Percentiles rank a stretch among this genome's conserved stretches.
These are phyloP conservation scores for Tuber microsphaerosporum DNA, from an alignment of 495 filamentous ascomycete species.

Conservation along the genomic window DNA sequence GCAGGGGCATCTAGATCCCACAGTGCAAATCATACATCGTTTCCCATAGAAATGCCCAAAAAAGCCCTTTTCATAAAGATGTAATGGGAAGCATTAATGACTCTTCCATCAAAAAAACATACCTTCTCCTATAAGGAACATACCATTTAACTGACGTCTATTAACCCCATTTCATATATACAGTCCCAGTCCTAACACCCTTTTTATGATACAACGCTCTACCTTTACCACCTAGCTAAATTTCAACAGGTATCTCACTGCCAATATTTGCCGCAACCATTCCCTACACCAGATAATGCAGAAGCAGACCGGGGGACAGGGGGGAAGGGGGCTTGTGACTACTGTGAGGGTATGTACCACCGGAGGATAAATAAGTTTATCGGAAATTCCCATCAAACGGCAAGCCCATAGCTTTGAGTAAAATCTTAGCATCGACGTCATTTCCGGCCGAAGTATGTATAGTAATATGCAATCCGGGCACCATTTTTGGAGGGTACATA, in stretches of 20 bases:
- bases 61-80: background rate
- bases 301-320: background rate
- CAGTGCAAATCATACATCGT: background rate
- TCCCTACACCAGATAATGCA: background rate
- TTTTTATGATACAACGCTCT: background rate
- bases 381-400: slow-evolving; percentile 70
- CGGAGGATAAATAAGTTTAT: background rate
- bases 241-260: background rate
- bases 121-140: background rate
- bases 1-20: slow-evolving; percentile 3
- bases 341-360: background rate
- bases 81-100: background rate
- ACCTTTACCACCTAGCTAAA: background rate
- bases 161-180: background rate
- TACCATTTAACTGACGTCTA: background rate
- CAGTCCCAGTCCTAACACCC: background rate
- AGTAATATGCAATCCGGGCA: slow-evolving; percentile 80
- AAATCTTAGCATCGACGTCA: slow-evolving; percentile 80
- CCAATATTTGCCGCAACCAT: background rate
- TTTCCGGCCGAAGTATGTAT: slow-evolving; percentile 82
- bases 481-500: slow-evolving; percentile 82
- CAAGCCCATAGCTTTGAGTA: slow-evolving; percentile 72
- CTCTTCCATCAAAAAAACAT: background rate
- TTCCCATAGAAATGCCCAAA: slow-evolving; percentile 1
- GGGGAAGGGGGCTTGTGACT: background rate